Evolutionary conservation across 2,329 filamentous ascomycete species (phyloP), one percentile per base, ranked within the genome.

Genomic region (Alternaria conjuncta): DNA sequence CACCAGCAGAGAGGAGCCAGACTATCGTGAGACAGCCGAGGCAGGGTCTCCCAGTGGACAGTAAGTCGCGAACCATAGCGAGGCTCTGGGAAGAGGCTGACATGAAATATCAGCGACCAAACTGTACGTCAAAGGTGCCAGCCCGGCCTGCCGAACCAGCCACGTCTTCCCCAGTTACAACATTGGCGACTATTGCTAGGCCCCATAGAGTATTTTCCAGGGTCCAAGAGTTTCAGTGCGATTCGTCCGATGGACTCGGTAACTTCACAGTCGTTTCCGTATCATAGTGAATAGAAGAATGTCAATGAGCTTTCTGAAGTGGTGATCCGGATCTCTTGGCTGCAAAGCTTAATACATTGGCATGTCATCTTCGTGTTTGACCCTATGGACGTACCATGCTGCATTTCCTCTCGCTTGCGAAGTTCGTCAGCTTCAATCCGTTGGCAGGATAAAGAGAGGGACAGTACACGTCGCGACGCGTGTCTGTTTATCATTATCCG

Each of bases 1-100:
- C 72, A 5, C 71, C 72, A 4, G 59, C 41, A 3, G 57, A 55
- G 2, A 55, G 28, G 44, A 68, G 58, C 26, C 66, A 68, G 57
- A 64, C 54, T 8, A 66, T 68, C 20, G 58, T 68, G 53, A 47
- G 65, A n/a, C 25, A 63, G 32, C 65, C 65, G 25, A 47, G 54
- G 7, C 60, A 49, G 1, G 44, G 55, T 43, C 53, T 65, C 4
- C 55, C 51, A n/a, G 63, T 65, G 20, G 61, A 66, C 20, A 32
- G 64, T 66, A 51, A 61, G 64, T 61, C n/a, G 21, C 12, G 9
- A 10, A 12, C 25, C 20, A 28, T 21, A 8, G n/a, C 9, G 5
- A 25, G 25, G 23, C 18, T 20, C 11, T 25, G 28, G 11, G 8
- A 30, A 12, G 25, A 36, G 18, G 12, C 50, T 61, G 36, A 64